A percentile compares a stretch with the other conserved stretches of the same genome.
Conservation (phyloP, 805 yeast species). For the Ogataea sp. region DNA sequence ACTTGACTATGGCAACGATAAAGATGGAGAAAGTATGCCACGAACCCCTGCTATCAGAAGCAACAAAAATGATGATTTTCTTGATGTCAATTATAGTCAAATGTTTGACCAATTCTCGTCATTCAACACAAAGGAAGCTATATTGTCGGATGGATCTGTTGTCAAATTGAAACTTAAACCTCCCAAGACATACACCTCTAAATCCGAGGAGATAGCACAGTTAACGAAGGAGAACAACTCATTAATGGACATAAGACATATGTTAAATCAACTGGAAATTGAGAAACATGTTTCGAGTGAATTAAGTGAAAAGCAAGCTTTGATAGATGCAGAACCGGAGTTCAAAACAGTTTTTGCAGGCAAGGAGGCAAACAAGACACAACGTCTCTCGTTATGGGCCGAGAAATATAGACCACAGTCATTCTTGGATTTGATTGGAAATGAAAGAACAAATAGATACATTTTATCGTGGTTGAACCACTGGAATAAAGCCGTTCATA, state of each 20-base stretch:
- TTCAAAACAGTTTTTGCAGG: constrained; percentile 1
- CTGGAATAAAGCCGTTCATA: constrained; percentile 57
- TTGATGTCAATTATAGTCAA: neutral
- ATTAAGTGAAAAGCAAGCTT: neutral
- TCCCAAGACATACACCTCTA: neutral
- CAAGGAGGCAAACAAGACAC: constrained; percentile 1
- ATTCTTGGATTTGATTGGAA: constrained; percentile 64
- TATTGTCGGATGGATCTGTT: neutral
- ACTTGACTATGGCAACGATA: too few species aligned
- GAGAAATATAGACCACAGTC: constrained; percentile 62
- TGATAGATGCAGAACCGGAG: constrained; percentile 6
- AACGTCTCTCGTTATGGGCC: constrained; percentile 34
- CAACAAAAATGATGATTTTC: too few species aligned
- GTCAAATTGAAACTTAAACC: neutral
- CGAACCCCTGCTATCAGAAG: too few species aligned
- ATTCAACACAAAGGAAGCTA: neutral
- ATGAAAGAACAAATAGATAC: constrained; percentile 53
- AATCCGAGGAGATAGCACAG: neutral
- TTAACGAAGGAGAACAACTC: neutral
- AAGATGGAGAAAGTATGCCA: too few species aligned
- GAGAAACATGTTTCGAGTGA: constrained; percentile 8
- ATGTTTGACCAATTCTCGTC: neutral
- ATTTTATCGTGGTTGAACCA: constrained; percentile 57
- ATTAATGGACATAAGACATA: neutral
- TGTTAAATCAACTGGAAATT: constrained; percentile 9